Evolutionary conservation across 345 rosid species (phyloP).

Genomic region (Citrus mangshanensis): DNA sequence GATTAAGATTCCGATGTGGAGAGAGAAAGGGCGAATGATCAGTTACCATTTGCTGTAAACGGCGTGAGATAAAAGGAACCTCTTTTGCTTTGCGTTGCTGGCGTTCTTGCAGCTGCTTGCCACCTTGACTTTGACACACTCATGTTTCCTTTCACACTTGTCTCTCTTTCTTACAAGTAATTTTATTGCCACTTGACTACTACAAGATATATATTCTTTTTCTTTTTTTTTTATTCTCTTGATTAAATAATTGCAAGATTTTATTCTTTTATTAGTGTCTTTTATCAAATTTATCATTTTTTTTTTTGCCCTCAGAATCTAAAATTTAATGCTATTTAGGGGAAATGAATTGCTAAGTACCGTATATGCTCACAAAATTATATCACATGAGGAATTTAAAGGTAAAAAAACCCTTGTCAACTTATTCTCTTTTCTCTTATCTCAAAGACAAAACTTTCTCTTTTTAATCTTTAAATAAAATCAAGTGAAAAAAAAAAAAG

Average conservation of each 20-base stretch:
- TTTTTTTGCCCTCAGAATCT: no score
- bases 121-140: neutral
- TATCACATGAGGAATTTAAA: neutral
- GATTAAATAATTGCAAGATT: neutral
- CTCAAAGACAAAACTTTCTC: neutral
- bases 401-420: neutral
- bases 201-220: neutral
- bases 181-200: neutral
- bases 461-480: neutral
- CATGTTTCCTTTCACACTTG: neutral
- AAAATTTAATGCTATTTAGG: neutral
- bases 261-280: neutral
- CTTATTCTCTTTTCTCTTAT: neutral
- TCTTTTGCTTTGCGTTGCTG: constrained; percentile 21
- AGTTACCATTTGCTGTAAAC: neutral
- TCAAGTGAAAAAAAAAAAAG: neutral
- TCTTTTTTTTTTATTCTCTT: neutral
- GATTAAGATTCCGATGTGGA: constrained; percentile 11
- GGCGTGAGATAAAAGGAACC: constrained; percentile 17
- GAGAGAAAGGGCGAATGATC: constrained; percentile 8
- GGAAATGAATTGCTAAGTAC: neutral
- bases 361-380: neutral
- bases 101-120: constrained; percentile 7
- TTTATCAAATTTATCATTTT: neutral
- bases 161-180: neutral